These are phyloP conservation scores for Chrysoporthe austroafricana DNA, from an alignment of 2,329 filamentous ascomycete species.

Conservation along the genomic window DNA sequence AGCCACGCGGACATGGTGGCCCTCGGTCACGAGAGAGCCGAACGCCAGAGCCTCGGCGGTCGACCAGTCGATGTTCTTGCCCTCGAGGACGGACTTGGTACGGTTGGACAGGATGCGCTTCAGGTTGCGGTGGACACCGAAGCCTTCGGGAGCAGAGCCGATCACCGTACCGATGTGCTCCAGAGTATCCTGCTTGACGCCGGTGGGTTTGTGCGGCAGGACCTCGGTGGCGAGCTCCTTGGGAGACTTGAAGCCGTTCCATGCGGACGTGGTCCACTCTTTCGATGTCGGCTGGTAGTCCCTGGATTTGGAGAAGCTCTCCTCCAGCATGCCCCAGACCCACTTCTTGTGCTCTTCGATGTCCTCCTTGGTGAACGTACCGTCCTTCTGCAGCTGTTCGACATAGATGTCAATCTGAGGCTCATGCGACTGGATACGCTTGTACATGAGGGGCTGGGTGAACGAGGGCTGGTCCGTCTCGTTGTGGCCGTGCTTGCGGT, in stretches of 20 bases:
- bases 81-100: conserved; percentile 89
- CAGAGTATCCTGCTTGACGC: conserved; percentile 72
- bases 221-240: conserved; percentile 96
- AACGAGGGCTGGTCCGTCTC: conserved; percentile 99
- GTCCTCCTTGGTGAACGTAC: conserved; percentile 95
- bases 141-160: conserved; percentile 78
- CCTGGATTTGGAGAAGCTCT: conserved; percentile 96
- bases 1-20: conserved; percentile 95
- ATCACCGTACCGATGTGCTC: conserved; percentile 84
- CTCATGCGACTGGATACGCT: conserved; percentile 85
- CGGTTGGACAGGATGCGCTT: conserved; percentile 92
- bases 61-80: conserved; percentile 95
- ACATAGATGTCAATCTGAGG: conserved; percentile 90
- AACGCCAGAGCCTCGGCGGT: conserved; percentile 96
- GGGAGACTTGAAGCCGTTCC: conserved; percentile 99
- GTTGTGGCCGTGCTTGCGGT: conserved; percentile 98
- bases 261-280: conserved; percentile 98
- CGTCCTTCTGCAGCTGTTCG: conserved; percentile 86
- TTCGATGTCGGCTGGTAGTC: conserved; percentile 96
- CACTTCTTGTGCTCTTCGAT: conserved; percentile 99
- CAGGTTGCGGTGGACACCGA: conserved; percentile 90
- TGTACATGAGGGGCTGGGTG: conserved; percentile 99
- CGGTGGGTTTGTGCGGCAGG: conserved; percentile 87
- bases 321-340: conserved; percentile 99
- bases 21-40: conserved; percentile 86